Base-by-base conservation (phyloP, 768 basidiomycete genomes). In the Pleurotus eryngii region DNA sequence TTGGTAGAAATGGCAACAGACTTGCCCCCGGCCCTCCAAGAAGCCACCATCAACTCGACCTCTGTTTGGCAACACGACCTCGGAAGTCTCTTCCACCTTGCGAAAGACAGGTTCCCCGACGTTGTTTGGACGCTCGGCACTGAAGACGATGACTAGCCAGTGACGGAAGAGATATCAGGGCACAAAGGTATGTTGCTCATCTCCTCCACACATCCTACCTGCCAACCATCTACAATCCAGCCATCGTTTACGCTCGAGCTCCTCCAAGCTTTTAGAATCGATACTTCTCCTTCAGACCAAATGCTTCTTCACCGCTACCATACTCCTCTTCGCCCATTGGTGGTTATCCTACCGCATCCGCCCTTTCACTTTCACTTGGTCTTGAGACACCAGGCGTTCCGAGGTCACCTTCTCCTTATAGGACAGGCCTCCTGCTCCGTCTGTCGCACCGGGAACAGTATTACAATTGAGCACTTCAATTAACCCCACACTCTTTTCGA, bases 101-200 rank as follows among this genome's bases (percentile, higher is more conserved):
- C 94, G n/a, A 90, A 90, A 71, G 91, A 95, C 60, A 81, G 92
- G 56, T 98, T 95, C 66, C 89, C 91, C n/a, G 96, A 98, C 74
- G 94, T 98, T 50, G 85, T 92, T n/a, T 98, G 96, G 95, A 85
- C 87, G 68, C 77, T 87, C 17, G 68, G 67, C 0, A 73, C 65
- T 39, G 83, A 82, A 30, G 78, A 79, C 59, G 75, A 73, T 8
- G 82, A 78, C 39, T 74, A 76, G 46, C 70, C 72, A 47, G 69
- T 71, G 55, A 65, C 72, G 49, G 80, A 80, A 57, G 84, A 89
- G 62, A 85, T 97, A 24, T 97, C 90, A 87, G 95, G 92, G 3
- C 96, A 98, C 71, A 96, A 98, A 83, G 95, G 95, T 96, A 35
- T 12, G 82, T 69, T 2, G 20, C 46, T 42, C 37, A 9, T 43